Percentiles rank a stretch among this genome's conserved stretches.
These are phyloP conservation scores for Nicotiana otophora DNA, from an alignment of 257 asterid genomes.

Conservation along the genomic window DNA sequence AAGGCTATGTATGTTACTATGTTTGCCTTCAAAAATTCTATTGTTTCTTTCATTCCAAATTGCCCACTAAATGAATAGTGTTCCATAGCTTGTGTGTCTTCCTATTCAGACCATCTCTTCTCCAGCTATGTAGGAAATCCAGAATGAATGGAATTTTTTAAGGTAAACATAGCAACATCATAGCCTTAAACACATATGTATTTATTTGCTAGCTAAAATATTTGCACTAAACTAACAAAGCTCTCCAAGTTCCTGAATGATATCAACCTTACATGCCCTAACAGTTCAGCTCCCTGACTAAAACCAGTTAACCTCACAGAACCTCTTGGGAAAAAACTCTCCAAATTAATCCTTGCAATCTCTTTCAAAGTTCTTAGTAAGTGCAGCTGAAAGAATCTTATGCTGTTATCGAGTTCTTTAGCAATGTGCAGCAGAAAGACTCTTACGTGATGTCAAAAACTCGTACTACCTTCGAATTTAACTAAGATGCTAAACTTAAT, in stretches of 20 bases:
- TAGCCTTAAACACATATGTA: too few species aligned
- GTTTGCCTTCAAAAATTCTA: too few species aligned
- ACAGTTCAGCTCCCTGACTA: not conserved
- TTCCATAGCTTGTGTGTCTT: too few species aligned
- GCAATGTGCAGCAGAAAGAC: not conserved
- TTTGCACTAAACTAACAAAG: not conserved
- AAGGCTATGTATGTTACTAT: too few species aligned
- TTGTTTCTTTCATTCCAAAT: too few species aligned
- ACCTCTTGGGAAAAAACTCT: too few species aligned
- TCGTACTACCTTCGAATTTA: not conserved
- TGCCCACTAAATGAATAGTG: too few species aligned
- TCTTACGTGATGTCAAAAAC: not conserved
- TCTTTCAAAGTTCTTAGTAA: not conserved
- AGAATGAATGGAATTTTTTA: too few species aligned
- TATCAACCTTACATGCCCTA: not conserved
- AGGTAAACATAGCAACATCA: too few species aligned
- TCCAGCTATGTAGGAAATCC: too few species aligned
- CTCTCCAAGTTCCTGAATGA: not conserved
- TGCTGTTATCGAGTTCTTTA: not conserved
- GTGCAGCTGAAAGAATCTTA: not conserved
- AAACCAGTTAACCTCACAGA: not conserved
- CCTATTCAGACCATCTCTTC: too few species aligned
- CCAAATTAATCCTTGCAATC: too few species aligned
- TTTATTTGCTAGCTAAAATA: not conserved
- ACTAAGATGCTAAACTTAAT: not conserved